phyloP scores from a whole-genome alignment of 75 land plant species.

The Sequoia sempervirens region DNA sequence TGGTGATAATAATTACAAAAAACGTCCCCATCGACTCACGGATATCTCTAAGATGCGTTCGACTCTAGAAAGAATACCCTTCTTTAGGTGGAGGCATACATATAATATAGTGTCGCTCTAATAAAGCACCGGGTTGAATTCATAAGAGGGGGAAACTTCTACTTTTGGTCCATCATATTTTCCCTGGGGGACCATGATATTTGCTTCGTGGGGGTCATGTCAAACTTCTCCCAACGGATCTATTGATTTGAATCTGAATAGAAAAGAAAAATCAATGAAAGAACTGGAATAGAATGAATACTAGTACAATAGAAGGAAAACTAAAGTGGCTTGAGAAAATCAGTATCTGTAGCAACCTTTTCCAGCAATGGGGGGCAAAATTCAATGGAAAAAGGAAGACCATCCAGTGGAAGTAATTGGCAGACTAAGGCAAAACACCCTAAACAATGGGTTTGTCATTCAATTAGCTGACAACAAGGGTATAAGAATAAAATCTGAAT shows the following conservation, averaged over 20 bases:
- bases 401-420: conserved; percentile 49
- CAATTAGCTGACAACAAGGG: conserved; percentile 9
- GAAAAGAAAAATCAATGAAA: neutral
- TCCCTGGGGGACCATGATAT: neutral
- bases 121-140: neutral
- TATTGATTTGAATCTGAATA: neutral
- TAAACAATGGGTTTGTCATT: conserved; percentile 16
- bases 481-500: conserved; percentile 25
- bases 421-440: conserved; percentile 22
- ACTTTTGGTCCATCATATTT: neutral
- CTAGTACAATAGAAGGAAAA: neutral
- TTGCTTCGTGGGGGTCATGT: neutral
- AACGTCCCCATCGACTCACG: too few species aligned
- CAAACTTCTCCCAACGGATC: neutral
- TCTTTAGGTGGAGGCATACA: too few species aligned
- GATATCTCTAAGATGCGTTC: too few species aligned
- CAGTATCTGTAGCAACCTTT: neutral
- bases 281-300: neutral
- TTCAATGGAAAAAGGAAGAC: conserved; percentile 11
- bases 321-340: neutral
- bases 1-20: too few species aligned
- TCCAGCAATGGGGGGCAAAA: conserved; percentile 3
- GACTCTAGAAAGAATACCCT: too few species aligned
- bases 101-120: neutral
- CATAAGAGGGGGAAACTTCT: neutral